Conservation (phyloP, 2,329 filamentous ascomycete species). For the Zasmidium cellare region DNA sequence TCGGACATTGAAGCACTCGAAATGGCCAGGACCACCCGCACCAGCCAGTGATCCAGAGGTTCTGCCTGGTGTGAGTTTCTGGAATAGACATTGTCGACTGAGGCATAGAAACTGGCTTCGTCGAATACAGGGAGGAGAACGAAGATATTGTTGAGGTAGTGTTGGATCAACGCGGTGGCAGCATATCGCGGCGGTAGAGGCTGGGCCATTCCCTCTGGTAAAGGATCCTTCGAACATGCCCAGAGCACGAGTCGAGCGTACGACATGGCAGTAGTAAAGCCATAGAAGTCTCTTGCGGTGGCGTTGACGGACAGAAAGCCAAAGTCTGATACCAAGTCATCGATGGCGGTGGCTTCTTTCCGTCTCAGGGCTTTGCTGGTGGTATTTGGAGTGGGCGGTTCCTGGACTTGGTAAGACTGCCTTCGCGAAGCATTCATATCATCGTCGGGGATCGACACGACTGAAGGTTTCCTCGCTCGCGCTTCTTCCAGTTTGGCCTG, state of each 20-base stretch:
- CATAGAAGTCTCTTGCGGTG: slow-evolving; percentile 89
- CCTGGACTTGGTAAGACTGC: slow-evolving; percentile 29
- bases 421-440: slow-evolving; percentile 55
- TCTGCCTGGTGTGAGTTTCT: slow-evolving; percentile 62
- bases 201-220: slow-evolving; percentile 62
- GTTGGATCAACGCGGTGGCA: slow-evolving; percentile 70
- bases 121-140: slow-evolving; percentile 79
- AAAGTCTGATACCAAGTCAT: slow-evolving; percentile 90
- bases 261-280: slow-evolving; percentile 83
- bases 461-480: slow-evolving; percentile 70
- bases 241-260: slow-evolving; percentile 86
- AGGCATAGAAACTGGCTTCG: slow-evolving; percentile 73
- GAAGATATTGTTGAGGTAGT: slow-evolving; percentile 83
- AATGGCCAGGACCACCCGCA: slow-evolving; percentile 88
- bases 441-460: slow-evolving; percentile 64
- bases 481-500: slow-evolving; percentile 69
- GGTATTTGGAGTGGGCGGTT: slow-evolving; percentile 33
- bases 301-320: slow-evolving; percentile 94
- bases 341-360: slow-evolving; percentile 80
- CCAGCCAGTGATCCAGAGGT: slow-evolving; percentile 75
- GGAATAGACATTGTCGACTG: slow-evolving; percentile 80
- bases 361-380: slow-evolving; percentile 45
- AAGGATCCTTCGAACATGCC: slow-evolving; percentile 71
- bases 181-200: slow-evolving; percentile 70
- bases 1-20: slow-evolving; percentile 73